Percentiles rank a stretch among this genome's conserved stretches.
These are phyloP conservation scores for Ambrosia hybrid DNA, from an alignment of 140 eudicot genomes.

Conservation along the genomic window DNA sequence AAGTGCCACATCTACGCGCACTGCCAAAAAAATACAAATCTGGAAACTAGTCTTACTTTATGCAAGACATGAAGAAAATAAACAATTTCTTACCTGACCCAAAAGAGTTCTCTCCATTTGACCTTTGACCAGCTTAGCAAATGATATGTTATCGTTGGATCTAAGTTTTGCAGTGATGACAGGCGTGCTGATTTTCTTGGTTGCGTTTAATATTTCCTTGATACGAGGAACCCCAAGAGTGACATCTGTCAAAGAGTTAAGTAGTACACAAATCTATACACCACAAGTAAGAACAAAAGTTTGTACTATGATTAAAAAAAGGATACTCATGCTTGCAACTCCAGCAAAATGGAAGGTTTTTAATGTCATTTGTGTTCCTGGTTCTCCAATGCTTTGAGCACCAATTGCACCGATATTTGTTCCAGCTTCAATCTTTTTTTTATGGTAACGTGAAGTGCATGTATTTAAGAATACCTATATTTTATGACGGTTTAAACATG, in stretches of 20 bases:
- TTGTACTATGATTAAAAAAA: neutral
- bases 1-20: too few species aligned
- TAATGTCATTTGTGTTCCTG: slow-evolving; percentile 96
- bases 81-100: slow-evolving; percentile 58
- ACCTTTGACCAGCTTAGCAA: slow-evolving; percentile 61
- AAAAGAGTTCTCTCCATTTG: slow-evolving; percentile 80
- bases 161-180: slow-evolving; percentile 66
- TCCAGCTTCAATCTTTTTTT: slow-evolving; percentile 72
- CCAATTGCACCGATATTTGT: slow-evolving; percentile 92
- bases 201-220: slow-evolving; percentile 82
- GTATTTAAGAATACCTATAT: slow-evolving; percentile 64
- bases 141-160: slow-evolving; percentile 34
- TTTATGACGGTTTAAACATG: slow-evolving; percentile 7
- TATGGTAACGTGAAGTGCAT: slow-evolving; percentile 69
- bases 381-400: slow-evolving; percentile 98
- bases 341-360: slow-evolving; percentile 99
- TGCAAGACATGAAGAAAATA: neutral
- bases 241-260: slow-evolving; percentile 66
- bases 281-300: neutral
- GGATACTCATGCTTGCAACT: slow-evolving; percentile 99
- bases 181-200: slow-evolving; percentile 84
- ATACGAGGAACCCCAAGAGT: slow-evolving; percentile 98
- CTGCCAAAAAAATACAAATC: too few species aligned
- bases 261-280: slow-evolving; percentile 17
- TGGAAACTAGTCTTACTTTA: neutral